Base-by-base conservation (phyloP, 2,329 filamentous ascomycete species). In the Alternaria sp. region DNA sequence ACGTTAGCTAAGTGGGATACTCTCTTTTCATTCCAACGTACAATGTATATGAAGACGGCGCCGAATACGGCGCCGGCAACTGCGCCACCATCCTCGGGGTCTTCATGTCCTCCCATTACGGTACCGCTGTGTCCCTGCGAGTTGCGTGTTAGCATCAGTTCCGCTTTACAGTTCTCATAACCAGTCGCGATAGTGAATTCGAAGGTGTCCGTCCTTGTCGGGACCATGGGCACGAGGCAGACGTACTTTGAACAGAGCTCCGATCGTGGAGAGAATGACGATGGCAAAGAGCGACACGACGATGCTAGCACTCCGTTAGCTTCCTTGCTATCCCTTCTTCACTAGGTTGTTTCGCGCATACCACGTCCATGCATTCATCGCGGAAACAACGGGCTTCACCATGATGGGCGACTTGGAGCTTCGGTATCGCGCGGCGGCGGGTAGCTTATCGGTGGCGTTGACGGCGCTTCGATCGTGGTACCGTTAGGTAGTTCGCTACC, bases 321-420 rank as follows among this genome's bases (percentile, higher is more conserved):
- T 20, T 33, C 28, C 21, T 30, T 55, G 11, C 25, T 58, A 11
- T 56, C 9, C 15, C 53, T 23, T 50, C 30, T 55, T 45, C 41
- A 12, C 44, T 21, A 10, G 33, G 9, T 5, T 37, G n/a, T 7
- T 14, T 30, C 2, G 53, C 23, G 81, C 89, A 78, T 85, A 97
- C 94, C 94, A 97, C 85, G 90, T 93, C 94, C 94, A 97, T 77
- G 94, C 95, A 84, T 97, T 94, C 84, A 94, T 88, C 71, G 93
- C 90, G 78, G 93, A 92, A 74, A 98, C 92, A 79, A 98, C 86
- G 72, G 95, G 94, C 90, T 97, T 97, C 93, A 97, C 97, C 94
- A 97, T 97, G 78, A 50, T 73, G 69, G 71, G 65, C 71, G 69
- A 44, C 41, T 68, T 46, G 18, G 43, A 63, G 61, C 58, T 64